Base-by-base conservation (phyloP, 441 rosid species). In the Euphorbia schlechtendalii region DNA sequence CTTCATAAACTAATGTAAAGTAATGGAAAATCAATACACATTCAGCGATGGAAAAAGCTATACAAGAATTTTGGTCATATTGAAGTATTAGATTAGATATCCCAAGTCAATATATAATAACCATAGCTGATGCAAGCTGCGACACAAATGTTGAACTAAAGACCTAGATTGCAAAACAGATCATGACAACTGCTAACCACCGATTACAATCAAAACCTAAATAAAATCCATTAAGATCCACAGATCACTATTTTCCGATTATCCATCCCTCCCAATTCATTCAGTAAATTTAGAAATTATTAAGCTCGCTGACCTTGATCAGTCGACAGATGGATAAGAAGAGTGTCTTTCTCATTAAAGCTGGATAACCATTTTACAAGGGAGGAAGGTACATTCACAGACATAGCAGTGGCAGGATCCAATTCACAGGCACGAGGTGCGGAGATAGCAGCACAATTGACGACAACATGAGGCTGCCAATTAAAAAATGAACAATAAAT, bases 361-460 rank as follows among this genome's bases (percentile, higher is more conserved):
- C 78, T 64, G 7, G 80, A 79, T 45, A 89, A 51, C 96, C 98
- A 92, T 43, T 77, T 74, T 12, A 85, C 77, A 65, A 92, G 86
- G 56, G 87, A 75, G 8, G 78, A 70, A 70, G 98, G 98, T 27
- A 88, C 83, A 61, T 88, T 92, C 49, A 84, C 61, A 24, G 96
- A 80, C 84, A 78, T 77, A 13, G 96, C 83, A 30, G 85, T 77
- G 51, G 58, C 81, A 55, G 96, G 89, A 74, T 89, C 93, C 60
- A 66, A 77, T 69, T 89, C 96, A 62, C 98, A 92, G 15, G 64
- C 85, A 61, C 92, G 90, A 15, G 98, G 98, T 38, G 84, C 84
- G 1, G 96, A 89, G 18, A 89, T 68, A 15, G 96, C 98, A 52
- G 92, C 96, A 68, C 96, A 92, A 72, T 92, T 92, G 70, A 89